Evolutionary conservation across 441 rosid species (phyloP).

Genomic region (Rhodomyrtus psidioides): DNA sequence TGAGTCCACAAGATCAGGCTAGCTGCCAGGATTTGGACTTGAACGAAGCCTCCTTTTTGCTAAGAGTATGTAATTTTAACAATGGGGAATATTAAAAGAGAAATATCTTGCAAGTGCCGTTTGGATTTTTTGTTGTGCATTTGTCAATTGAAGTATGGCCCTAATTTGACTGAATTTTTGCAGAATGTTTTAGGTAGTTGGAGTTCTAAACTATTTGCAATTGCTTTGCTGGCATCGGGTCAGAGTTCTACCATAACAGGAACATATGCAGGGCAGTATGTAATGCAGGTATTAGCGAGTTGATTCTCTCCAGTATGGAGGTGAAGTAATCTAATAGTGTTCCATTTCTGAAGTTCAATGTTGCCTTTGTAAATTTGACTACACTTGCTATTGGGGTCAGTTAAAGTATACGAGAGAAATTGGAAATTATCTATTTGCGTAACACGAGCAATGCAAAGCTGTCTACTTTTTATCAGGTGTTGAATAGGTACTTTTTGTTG

Average conservation of each 20-base stretch:
- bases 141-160: neutral
- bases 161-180: neutral
- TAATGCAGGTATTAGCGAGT: constrained; percentile 10
- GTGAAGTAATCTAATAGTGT: neutral
- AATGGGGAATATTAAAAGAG: neutral
- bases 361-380: neutral
- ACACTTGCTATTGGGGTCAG: neutral
- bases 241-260: constrained; percentile 22
- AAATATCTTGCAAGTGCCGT: neutral
- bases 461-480: neutral
- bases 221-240: constrained; percentile 16
- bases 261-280: constrained; percentile 21
- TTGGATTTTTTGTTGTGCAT: neutral
- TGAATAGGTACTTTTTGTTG: neutral
- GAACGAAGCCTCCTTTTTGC: constrained; percentile 86
- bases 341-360: neutral
- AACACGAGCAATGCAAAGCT: neutral
- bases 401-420: neutral
- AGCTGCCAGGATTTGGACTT: constrained; percentile 75
- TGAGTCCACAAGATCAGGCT: constrained; percentile 48
- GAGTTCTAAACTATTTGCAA: constrained; percentile 18
- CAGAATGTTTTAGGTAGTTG: constrained; percentile 19
- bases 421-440: neutral
- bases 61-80: constrained; percentile 38
- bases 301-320: neutral